Conservation (phyloP, 2,329 filamentous ascomycete species). For the Botrytis fabae region DNA sequence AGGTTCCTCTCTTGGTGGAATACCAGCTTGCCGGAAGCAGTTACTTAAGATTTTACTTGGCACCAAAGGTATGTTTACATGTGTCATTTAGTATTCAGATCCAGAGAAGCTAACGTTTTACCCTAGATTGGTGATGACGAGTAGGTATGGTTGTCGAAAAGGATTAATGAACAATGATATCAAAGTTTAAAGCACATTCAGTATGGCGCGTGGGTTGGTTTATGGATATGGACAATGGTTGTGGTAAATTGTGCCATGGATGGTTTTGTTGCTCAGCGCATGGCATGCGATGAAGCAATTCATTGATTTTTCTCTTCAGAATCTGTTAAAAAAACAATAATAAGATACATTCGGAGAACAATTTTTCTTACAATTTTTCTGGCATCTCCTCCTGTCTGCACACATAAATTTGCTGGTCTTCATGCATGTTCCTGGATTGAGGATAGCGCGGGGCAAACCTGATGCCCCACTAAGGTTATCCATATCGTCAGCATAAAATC, state of each 20-base stretch:
- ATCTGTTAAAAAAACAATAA: conserved; percentile 13
- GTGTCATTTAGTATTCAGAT: no score
- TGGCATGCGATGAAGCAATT: conserved; percentile 11
- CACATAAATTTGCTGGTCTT: neutral
- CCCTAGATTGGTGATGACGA: conserved; percentile 69
- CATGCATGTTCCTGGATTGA: conserved; percentile 9
- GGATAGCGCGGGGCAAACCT: conserved; percentile 19
- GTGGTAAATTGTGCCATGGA: conserved; percentile 20
- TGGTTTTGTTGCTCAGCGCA: conserved; percentile 12
- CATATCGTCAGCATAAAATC: neutral
- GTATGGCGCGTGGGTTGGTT: conserved; percentile 40
- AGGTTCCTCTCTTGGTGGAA: conserved; percentile 94
- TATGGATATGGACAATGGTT: conserved; percentile 34
- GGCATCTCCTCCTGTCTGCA: neutral
- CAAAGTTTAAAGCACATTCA: conserved; percentile 36
- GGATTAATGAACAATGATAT: conserved; percentile 36
- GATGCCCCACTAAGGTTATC: conserved; percentile 19
- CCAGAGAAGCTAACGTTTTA: conserved; percentile 27
- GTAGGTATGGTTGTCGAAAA: conserved; percentile 42
- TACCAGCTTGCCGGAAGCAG: conserved; percentile 79
- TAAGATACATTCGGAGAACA: neutral
- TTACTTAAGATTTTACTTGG: conserved; percentile 95
- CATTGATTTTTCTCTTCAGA: conserved; percentile 2
- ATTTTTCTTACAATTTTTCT: neutral
- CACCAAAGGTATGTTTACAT: conserved; percentile 73